These are phyloP conservation scores for Gracilaria gracilis DNA, from an alignment of 23 red algal genomes.

Conservation along the genomic window DNA sequence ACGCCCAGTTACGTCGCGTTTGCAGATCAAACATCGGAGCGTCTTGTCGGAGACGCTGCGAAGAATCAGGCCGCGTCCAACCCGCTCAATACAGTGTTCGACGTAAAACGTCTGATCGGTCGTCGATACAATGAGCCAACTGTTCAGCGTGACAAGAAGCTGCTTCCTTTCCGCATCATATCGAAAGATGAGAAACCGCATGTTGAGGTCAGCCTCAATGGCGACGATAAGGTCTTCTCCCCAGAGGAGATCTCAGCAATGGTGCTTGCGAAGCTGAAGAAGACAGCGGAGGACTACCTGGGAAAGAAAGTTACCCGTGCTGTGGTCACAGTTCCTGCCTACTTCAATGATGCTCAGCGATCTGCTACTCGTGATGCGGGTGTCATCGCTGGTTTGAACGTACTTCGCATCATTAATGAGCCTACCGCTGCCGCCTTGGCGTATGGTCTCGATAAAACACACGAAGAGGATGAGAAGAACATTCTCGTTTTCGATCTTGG, in stretches of 20 bases:
- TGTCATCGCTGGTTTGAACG: constrained; percentile 93
- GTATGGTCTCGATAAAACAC: constrained; percentile 96
- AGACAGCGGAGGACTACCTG: constrained; percentile 96
- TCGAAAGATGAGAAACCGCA: constrained; percentile 96
- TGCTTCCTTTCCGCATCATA: constrained; percentile 90
- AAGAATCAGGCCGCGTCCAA: constrained; percentile 98
- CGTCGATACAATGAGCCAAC: constrained; percentile 91
- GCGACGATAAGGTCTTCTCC: constrained; percentile 85
- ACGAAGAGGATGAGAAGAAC: constrained; percentile 93
- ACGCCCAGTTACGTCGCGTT: constrained; percentile 98
- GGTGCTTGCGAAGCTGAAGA: constrained; percentile 96
- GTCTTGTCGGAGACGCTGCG: constrained; percentile 96
- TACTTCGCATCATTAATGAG: constrained; percentile 98
- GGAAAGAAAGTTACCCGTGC: constrained; percentile 84
- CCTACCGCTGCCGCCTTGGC: constrained; percentile 96
- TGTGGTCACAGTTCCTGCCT: constrained; percentile 97
- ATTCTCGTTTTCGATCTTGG: constrained; percentile 99
- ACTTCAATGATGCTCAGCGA: constrained; percentile 98
- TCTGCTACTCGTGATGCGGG: constrained; percentile 96
- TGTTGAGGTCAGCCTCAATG: constrained; percentile 85
- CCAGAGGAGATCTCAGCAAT: constrained; percentile 99
- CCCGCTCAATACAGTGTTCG: constrained; percentile 92
- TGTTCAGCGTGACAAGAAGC: constrained; percentile 92
- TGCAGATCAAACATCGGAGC: constrained; percentile 72
- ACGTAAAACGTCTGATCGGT: constrained; percentile 98